A percentile compares a stretch with the other conserved stretches of the same genome.
These are phyloP conservation scores for Pontederia paniculata DNA, from an alignment of 176 grass and related monocot genomes.

Conservation along the genomic window DNA sequence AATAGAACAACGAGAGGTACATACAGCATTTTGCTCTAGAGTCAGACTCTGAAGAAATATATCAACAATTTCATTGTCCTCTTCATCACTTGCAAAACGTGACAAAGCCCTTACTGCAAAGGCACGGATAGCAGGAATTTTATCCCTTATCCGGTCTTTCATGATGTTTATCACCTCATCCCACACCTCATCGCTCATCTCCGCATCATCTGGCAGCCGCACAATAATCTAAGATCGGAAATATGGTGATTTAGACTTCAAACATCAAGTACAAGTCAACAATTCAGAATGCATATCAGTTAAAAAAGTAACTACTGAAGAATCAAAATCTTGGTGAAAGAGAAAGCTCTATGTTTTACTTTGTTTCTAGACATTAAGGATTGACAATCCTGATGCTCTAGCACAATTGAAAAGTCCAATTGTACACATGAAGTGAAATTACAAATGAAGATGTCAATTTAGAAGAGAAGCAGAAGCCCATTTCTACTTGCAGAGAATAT, in stretches of 20 bases:
- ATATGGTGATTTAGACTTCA: conserved; percentile 3
- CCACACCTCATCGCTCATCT: conserved; percentile 72
- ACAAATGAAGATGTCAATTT: too few relatives aligned
- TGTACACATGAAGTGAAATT: too few relatives aligned
- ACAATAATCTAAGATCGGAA: conserved; percentile 53
- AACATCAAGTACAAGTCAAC: not conserved
- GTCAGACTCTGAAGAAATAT: conserved; percentile 55
- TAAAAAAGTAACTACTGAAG: not conserved
- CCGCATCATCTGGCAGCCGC: conserved; percentile 61
- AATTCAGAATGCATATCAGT: too few relatives aligned
- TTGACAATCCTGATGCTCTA: too few relatives aligned
- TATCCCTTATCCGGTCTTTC: conserved; percentile 58
- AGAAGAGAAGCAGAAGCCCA: too few relatives aligned
- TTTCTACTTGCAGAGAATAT: too few relatives aligned
- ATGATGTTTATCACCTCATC: conserved; percentile 80
- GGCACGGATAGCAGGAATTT: conserved; percentile 53
- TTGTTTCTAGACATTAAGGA: too few relatives aligned
- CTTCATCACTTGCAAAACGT: conserved; percentile 52
- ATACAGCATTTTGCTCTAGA: conserved; percentile 69
- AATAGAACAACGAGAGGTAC: conserved; percentile 2
- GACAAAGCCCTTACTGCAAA: conserved; percentile 59
- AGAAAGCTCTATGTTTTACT: too few relatives aligned
- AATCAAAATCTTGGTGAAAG: not conserved
- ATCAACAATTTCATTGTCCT: conserved; percentile 55
- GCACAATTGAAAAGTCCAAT: too few relatives aligned